Evolutionary conservation across 768 basidiomycete genomes (phyloP).

Genomic region (Butyriboletus loyo): DNA sequence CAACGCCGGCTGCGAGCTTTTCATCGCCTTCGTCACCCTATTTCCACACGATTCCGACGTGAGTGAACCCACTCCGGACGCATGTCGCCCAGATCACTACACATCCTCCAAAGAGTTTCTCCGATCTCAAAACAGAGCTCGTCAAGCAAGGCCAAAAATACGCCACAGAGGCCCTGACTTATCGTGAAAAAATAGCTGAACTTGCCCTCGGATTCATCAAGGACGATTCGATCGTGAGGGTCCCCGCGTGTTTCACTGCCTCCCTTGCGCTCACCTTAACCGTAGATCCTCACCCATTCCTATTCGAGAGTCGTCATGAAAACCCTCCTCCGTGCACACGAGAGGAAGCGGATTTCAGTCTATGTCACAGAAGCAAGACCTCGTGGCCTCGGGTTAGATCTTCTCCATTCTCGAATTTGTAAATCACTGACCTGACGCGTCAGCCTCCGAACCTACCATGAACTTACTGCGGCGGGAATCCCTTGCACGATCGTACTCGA

Average conservation of each 20-base stretch:
- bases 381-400: constrained; percentile 75
- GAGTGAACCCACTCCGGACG: constrained; percentile 32
- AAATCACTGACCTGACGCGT: constrained; percentile 5
- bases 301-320: constrained; percentile 96
- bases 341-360: constrained; percentile 91
- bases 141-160: constrained; percentile 79
- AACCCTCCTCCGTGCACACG: constrained; percentile 85
- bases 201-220: constrained; percentile 90
- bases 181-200: constrained; percentile 86
- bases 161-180: constrained; percentile 74
- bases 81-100: constrained; percentile 3
- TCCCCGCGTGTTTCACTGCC: constrained; percentile 18
- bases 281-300: constrained; percentile 92
- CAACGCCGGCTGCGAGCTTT: constrained; percentile 87
- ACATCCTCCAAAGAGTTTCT: constrained; percentile 59
- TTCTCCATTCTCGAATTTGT: constrained; percentile 7
- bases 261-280: constrained; percentile 11
- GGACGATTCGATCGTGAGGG: constrained; percentile 83
- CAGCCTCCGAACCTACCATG: constrained; percentile 89
- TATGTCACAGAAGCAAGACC: constrained; percentile 97
- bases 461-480: constrained; percentile 84
- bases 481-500: constrained; percentile 94
- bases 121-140: constrained; percentile 78
- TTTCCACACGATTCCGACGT: constrained; percentile 82
- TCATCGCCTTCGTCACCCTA: constrained; percentile 84